phyloP scores from a whole-genome alignment of 768 basidiomycete genomes.

The Naganishia randhawae region DNA sequence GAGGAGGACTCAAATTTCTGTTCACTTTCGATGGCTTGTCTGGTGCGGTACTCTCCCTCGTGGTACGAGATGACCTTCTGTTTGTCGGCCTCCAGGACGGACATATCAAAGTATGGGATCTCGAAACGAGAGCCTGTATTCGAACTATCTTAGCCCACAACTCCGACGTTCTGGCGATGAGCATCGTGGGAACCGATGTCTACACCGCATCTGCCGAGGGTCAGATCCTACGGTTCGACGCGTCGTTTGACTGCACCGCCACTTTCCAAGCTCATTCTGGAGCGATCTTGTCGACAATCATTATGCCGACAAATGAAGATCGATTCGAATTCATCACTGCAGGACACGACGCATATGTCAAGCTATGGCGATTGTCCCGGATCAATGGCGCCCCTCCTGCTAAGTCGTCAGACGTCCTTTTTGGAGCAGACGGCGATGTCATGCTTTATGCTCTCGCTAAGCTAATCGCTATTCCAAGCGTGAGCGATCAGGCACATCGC shows the following conservation, averaged over 20 bases:
- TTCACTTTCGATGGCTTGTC: conserved; percentile 49
- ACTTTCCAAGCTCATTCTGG: conserved; percentile 78
- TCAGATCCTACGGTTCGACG: conserved; percentile 75
- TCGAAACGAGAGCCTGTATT: conserved; percentile 82
- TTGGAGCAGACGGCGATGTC: conserved; percentile 57
- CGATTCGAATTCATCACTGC: conserved; percentile 63
- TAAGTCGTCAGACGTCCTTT: conserved; percentile 49
- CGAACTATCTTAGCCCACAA: conserved; percentile 82
- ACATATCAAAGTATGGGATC: conserved; percentile 81
- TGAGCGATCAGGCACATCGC: conserved; percentile 65
- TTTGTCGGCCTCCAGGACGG: conserved; percentile 95
- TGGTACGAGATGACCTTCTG: conserved; percentile 69
- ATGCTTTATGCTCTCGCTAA: conserved; percentile 75
- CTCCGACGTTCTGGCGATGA: conserved; percentile 76
- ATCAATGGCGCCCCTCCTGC: not conserved
- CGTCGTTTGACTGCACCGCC: conserved; percentile 76
- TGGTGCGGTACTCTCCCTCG: conserved; percentile 78
- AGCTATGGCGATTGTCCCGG: conserved; percentile 54
- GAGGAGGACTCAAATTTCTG: conserved; percentile 40
- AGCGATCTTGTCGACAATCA: conserved; percentile 74
- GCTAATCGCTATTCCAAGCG: conserved; percentile 80
- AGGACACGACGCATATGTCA: conserved; percentile 79
- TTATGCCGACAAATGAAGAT: conserved; percentile 54
- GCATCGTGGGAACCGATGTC: conserved; percentile 61
- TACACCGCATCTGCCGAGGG: conserved; percentile 59